Conservation (phyloP, 169 alveolate species). For the Perkinsus olseni region DNA sequence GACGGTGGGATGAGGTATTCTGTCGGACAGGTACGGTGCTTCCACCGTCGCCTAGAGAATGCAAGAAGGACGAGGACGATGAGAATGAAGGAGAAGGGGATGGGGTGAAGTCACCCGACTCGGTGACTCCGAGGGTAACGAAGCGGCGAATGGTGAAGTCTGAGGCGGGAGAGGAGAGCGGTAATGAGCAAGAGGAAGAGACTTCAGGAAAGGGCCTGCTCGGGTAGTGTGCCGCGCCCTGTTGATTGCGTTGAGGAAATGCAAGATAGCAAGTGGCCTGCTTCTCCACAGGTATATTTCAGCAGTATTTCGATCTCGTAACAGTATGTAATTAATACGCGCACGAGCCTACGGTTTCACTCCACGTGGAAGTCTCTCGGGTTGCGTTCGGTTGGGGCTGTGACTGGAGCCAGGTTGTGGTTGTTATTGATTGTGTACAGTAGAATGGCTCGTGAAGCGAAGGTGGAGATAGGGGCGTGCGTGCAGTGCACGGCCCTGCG, state of each 20-base stretch:
- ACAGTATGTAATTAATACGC: neutral
- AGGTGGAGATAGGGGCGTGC: neutral
- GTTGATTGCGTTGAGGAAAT: too few relatives aligned
- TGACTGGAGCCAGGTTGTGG: neutral
- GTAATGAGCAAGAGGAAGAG: neutral
- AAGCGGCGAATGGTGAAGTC: neutral
- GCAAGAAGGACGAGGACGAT: neutral
- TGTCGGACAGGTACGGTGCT: neutral
- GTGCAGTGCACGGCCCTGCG: neutral
- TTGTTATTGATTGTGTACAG: neutral
- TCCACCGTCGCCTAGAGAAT: neutral
- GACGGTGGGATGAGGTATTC: neutral
- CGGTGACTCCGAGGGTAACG: neutral
- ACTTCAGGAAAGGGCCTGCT: neutral
- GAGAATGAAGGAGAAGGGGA: neutral
- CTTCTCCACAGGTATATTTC: neutral
- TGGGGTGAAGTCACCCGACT: neutral
- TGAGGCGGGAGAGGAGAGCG: neutral
- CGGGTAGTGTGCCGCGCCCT: neutral
- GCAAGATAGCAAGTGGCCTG: too few relatives aligned
- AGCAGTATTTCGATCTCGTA: neutral
- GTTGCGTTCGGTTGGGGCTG: neutral
- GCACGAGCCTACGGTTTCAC: neutral
- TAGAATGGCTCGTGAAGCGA: neutral
- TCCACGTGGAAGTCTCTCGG: neutral